Evolutionary conservation across 139 green algal genomes (phyloP).

Genomic region (Closterium sp.): DNA sequence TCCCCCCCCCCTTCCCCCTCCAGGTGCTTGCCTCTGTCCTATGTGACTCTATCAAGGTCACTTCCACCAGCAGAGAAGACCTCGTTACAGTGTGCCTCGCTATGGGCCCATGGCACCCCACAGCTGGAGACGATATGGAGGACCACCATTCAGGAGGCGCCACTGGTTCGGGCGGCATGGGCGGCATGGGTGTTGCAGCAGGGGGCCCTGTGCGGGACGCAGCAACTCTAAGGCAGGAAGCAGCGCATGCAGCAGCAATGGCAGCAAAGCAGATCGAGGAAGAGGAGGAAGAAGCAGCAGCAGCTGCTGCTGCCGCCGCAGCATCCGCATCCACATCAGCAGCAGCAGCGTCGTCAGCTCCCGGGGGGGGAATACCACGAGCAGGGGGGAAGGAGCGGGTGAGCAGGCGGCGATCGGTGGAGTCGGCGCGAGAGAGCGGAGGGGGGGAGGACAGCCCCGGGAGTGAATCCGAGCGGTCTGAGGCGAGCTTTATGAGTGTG

Average conservation of each 20-base stretch:
- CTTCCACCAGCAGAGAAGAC: not conserved
- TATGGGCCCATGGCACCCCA: not conserved
- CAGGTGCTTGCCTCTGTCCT: constrained; percentile 1
- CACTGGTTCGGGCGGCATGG: not conserved
- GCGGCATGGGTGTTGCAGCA: not conserved
- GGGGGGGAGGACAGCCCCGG: not conserved
- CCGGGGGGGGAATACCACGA: not conserved
- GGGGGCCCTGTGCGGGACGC: not conserved
- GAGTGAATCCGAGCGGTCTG: not conserved
- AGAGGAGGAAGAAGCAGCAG: not conserved
- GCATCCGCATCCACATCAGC: not conserved
- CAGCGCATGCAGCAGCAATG: not conserved
- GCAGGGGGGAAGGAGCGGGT: not conserved
- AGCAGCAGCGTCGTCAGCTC: not conserved
- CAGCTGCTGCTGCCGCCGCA: not conserved
- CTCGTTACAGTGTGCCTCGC: constrained; percentile 1
- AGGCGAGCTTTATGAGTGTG: not conserved
- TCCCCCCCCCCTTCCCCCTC: not conserved
- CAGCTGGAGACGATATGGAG: not conserved
- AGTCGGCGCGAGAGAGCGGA: not conserved
- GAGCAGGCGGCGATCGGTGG: not conserved
- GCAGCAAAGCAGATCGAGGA: not conserved
- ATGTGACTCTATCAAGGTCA: not conserved
- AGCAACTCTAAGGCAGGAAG: not conserved
- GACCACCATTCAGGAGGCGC: not conserved